Base-by-base conservation (phyloP, 148 eudicot genomes). In the Arbutus unedo region DNA sequence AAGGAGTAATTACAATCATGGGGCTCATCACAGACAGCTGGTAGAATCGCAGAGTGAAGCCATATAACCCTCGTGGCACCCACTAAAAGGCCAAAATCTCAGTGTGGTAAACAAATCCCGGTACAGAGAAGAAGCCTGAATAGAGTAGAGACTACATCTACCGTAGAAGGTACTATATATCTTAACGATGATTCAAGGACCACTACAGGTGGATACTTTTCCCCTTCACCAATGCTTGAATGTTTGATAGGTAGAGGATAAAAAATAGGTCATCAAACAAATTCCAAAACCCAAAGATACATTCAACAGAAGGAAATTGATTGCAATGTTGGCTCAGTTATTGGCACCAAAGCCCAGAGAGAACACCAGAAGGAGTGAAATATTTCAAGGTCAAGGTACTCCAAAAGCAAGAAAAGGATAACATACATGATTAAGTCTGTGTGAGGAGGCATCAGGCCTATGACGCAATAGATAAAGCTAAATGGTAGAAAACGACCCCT, bases 231-330 rank as follows among this genome's bases (percentile, higher is more conserved):
- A 62, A 18, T 56, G 66, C 62, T 56, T 56, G 49, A 45, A 53
- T 19, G 16, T 18, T 19, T 57, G 19, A 48, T 6, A n/a, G 62
- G 68, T 56, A 43, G 8, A 78, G 55, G 15, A 56, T 16, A 43
- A 78, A 78, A 43, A 51, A 78, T 11, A 57, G 31, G 5, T 43
- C 66, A 43, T 23, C 7, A 78, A 56, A 78, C 31, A 56, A 5
- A 78, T 56, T 59, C 48, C 8, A 41, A 13, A 67, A 78, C 51
- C 80, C 68, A 57, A 4, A 38, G 62, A 56, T 78, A 48, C 56
- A 18, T 18, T 56, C 13, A n/a, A 78, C 11, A 10, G 15, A 16
- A 8, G 51, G 31, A 5, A 47, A 72, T 45, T 72, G 25, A 23
- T 6, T 45, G 13, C 9, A 18, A 43, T 56, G 25, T 25, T 25